phyloP scores from a whole-genome alignment of 495 filamentous ascomycete species.

The Aspergillus ostianus region DNA sequence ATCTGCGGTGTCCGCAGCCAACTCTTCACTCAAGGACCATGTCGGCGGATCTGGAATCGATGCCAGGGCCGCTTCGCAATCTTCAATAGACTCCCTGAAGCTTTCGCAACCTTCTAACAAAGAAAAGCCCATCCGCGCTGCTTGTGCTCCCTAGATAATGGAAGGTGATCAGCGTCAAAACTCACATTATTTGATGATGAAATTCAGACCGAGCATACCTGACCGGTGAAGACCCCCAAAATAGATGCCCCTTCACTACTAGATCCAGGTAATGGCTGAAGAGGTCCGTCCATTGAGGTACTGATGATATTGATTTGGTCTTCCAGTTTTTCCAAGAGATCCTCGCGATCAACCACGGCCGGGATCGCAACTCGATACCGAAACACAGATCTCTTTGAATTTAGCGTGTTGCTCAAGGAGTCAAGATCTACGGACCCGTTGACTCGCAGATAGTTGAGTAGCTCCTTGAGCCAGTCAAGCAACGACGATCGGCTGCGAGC shows the following conservation, averaged over 20 bases:
- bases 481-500: not conserved
- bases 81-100: conserved; percentile 22
- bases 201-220: not conserved
- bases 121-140: conserved; percentile 28
- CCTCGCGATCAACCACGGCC: not conserved
- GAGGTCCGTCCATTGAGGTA: conserved; percentile 3
- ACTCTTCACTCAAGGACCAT: conserved; percentile 12
- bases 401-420: not conserved
- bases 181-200: not conserved
- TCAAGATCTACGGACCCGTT: not conserved
- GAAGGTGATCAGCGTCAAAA: not conserved
- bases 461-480: not conserved
- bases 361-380: not conserved
- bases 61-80: conserved; percentile 1
- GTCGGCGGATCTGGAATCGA: conserved; percentile 2
- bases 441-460: not conserved
- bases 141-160: conserved; percentile 31
- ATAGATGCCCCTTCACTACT: conserved; percentile 6
- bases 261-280: conserved; percentile 13
- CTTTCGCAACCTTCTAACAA: conserved; percentile 23
- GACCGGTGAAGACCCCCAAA: conserved; percentile 33
- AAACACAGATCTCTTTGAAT: not conserved
- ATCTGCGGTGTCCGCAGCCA: not conserved
- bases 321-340: not conserved
- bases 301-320: not conserved